A percentile compares a stretch with the other conserved stretches of the same genome.
Conservation (phyloP, 176 grass and related monocot genomes). For the Ensete glaucum region DNA sequence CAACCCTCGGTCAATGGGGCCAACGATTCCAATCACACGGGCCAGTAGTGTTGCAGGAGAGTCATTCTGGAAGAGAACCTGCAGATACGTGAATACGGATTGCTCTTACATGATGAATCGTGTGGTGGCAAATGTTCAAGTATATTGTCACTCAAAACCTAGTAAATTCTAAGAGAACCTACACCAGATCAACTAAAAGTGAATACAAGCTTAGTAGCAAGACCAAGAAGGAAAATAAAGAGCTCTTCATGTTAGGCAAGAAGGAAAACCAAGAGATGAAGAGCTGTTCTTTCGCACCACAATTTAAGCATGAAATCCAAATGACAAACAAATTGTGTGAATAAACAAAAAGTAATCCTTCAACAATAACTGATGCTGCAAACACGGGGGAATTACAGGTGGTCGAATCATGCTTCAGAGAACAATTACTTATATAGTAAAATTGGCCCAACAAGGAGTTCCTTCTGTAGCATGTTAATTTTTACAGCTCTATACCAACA, state of each 20-base stretch:
- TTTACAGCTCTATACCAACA: no score
- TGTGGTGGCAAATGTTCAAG: neutral
- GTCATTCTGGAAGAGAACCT: slow-evolving; percentile 99
- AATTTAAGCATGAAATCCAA: no score
- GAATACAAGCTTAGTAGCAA: neutral
- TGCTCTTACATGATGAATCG: neutral
- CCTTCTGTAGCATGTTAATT: no score
- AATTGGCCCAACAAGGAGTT: no score
- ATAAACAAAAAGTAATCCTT: no score
- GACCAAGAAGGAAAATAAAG: neutral
- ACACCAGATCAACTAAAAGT: neutral
- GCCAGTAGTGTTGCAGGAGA: slow-evolving; percentile 93
- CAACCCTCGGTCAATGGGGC: slow-evolving; percentile 89
- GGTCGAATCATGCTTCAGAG: no score
- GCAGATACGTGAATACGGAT: neutral
- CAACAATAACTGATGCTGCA: no score
- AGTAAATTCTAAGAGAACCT: neutral
- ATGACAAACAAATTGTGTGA: no score
- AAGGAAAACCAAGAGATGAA: neutral
- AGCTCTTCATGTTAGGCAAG: neutral
- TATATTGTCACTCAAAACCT: neutral
- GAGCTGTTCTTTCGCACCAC: neutral
- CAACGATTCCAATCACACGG: slow-evolving; percentile 86
- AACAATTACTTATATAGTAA: no score
- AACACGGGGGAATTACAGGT: no score